Evolutionary conservation across 331 rosid genomes (phyloP).

Genomic region (Malus hybrid): DNA sequence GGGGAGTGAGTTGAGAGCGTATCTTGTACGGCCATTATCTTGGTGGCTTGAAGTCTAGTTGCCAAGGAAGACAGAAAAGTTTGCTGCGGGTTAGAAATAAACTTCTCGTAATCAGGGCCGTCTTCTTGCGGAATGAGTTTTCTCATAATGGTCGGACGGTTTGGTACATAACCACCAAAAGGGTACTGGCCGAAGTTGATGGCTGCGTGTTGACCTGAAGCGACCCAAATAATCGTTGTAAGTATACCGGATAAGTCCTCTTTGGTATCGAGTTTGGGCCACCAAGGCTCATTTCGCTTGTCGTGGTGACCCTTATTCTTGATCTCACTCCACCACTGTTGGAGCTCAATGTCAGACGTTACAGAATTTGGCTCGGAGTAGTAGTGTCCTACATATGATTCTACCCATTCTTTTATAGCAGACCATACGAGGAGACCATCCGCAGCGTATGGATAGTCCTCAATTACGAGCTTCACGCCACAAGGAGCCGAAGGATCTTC

Average conservation of each 20-base stretch:
- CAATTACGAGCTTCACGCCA: constrained; percentile 77
- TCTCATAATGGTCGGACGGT: constrained; percentile 85
- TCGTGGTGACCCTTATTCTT: constrained; percentile 69
- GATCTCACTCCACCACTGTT: constrained; percentile 81
- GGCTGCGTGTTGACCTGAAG: constrained; percentile 96
- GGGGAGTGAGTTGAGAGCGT: constrained; percentile 91
- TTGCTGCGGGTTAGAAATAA: constrained; percentile 62
- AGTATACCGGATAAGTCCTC: constrained; percentile 66
- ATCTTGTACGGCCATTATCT: constrained; percentile 97
- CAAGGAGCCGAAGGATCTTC: constrained; percentile 68
- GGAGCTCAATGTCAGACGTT: constrained; percentile 58
- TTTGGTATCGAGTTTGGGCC: constrained; percentile 75
- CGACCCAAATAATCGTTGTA: constrained; percentile 76
- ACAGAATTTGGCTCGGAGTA: constrained; percentile 58
- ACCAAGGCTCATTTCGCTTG: constrained; percentile 81
- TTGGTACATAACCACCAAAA: constrained; percentile 90
- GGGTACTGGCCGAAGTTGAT: constrained; percentile 96
- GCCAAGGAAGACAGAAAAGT: constrained; percentile 76
- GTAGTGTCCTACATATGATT: constrained; percentile 61
- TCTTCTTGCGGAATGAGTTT: constrained; percentile 69
- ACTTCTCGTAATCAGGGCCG: constrained; percentile 50
- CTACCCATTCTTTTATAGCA: constrained; percentile 87
- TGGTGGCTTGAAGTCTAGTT: constrained; percentile 91
- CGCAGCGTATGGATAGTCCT: constrained; percentile 93
- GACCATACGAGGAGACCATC: constrained; percentile 96